Percentiles rank a stretch among this genome's conserved stretches.
These are phyloP conservation scores for Globisporangium splendens DNA, from an alignment of 352 stramenopile genomes.

Conservation along the genomic window DNA sequence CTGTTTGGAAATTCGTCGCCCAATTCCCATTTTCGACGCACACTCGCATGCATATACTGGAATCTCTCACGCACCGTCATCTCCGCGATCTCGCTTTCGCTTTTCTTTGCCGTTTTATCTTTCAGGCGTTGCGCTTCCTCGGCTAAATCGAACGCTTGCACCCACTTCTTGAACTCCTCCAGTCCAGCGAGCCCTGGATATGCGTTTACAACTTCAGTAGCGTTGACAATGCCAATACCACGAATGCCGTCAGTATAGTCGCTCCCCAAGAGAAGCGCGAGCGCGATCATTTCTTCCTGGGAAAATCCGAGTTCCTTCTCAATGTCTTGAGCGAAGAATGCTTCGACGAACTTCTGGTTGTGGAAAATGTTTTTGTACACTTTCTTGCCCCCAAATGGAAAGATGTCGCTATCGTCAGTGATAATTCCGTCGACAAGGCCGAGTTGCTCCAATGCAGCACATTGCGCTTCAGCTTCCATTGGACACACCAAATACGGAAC, in stretches of 20 bases:
- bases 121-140: constrained; percentile 47
- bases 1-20: constrained; percentile 93
- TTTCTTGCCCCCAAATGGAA: constrained; percentile 91
- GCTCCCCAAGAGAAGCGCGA: constrained; percentile 93
- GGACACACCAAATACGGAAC: constrained; percentile 99
- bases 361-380: constrained; percentile 99
- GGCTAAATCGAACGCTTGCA: constrained; percentile 55
- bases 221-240: constrained; percentile 84
- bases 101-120: constrained; percentile 53
- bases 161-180: constrained; percentile 77
- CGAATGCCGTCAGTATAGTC: constrained; percentile 93
- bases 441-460: constrained; percentile 93
- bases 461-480: constrained; percentile 99
- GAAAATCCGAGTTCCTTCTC: constrained; percentile 91
- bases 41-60: constrained; percentile 89
- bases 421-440: constrained; percentile 98
- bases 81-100: constrained; percentile 36
- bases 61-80: constrained; percentile 73
- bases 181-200: constrained; percentile 87
- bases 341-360: constrained; percentile 98
- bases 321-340: constrained; percentile 93
- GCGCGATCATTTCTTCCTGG: constrained; percentile 87
- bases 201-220: constrained; percentile 66
- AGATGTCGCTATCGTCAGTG: constrained; percentile 96
- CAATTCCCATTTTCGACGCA: constrained; percentile 89